A percentile compares a stretch with the other conserved stretches of the same genome.
These are phyloP conservation scores for Mrakia frigida DNA, from an alignment of 768 basidiomycete genomes.

Conservation along the genomic window DNA sequence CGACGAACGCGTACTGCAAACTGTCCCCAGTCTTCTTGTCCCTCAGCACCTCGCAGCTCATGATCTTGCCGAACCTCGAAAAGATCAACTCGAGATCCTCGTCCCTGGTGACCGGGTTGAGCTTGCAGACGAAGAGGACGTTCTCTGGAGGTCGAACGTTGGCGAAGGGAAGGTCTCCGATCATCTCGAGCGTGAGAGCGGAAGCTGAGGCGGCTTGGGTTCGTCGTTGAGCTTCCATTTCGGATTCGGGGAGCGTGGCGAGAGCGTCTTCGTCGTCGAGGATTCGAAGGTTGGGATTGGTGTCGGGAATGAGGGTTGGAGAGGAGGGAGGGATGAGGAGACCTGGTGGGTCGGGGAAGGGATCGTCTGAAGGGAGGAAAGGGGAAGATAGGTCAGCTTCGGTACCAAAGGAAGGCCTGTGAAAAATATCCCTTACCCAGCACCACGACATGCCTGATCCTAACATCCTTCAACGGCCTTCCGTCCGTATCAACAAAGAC, in stretches of 20 bases:
- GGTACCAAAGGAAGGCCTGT: too few relatives aligned
- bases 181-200: conserved; percentile 97
- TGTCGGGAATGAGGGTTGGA: conserved; percentile 76
- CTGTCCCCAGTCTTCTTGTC: conserved; percentile 96
- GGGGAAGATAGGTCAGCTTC: neutral
- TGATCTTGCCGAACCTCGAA: conserved; percentile 86
- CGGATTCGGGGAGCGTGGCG: conserved; percentile 74
- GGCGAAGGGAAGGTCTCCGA: conserved; percentile 96
- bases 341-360: conserved; percentile 80
- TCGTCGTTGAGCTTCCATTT: conserved; percentile 72
- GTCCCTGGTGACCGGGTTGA: conserved; percentile 89
- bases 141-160: conserved; percentile 97
- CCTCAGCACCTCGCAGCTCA: conserved; percentile 95
- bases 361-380: conserved; percentile 63
- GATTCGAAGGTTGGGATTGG: conserved; percentile 61
- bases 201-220: conserved; percentile 85
- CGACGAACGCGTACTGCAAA: conserved; percentile 96
- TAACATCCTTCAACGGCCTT: conserved; percentile 84
- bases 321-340: conserved; percentile 66
- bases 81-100: conserved; percentile 98
- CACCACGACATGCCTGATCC: conserved; percentile 92
- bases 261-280: conserved; percentile 91
- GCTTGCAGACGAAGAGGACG: conserved; percentile 96
- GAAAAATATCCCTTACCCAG: conserved; percentile 58
- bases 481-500: conserved; percentile 82